Conservation (phyloP, 163 green algal species). For the Volvox carteri region DNA sequence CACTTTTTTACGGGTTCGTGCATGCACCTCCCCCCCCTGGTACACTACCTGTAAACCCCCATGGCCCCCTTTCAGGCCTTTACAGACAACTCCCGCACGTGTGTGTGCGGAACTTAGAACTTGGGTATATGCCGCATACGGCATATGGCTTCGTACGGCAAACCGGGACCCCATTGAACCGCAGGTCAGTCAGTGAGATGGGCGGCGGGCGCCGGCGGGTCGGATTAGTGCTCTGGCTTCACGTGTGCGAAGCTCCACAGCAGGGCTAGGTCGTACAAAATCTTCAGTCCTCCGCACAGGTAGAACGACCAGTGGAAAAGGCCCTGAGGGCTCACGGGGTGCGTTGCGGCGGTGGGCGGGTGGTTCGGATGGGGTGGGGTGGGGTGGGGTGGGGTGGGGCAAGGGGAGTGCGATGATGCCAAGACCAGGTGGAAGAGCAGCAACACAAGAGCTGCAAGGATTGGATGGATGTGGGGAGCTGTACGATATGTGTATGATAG, state of each 20-base stretch:
- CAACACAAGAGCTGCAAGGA: not conserved
- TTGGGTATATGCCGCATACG: too few relatives aligned
- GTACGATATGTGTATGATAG: not conserved
- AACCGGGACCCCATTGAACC: too few relatives aligned
- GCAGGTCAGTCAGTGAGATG: not conserved
- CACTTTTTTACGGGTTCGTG: too few relatives aligned
- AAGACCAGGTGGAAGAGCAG: not conserved
- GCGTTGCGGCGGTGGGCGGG: too few relatives aligned
- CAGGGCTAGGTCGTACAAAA: conserved; percentile 57
- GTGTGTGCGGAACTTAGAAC: too few relatives aligned
- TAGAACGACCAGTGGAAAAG: conserved; percentile 55
- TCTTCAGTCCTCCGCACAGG: conserved; percentile 52
- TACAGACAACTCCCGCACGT: too few relatives aligned
- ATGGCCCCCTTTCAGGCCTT: too few relatives aligned
- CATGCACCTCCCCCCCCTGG: too few relatives aligned
- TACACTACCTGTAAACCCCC: too few relatives aligned
- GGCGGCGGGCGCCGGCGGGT: not conserved
- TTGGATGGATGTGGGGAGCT: not conserved
- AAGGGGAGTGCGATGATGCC: not conserved
- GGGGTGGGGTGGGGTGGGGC: not conserved
- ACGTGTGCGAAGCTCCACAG: conserved; percentile 35
- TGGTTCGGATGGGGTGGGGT: not conserved
- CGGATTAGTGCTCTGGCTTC: conserved; percentile 16
- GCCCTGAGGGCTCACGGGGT: too few relatives aligned
- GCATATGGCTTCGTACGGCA: too few relatives aligned